Percentiles rank a stretch among this genome's conserved stretches.
These are phyloP conservation scores for Paralagenidium karlingii DNA, from an alignment of 352 stramenopile genomes.

Conservation along the genomic window DNA sequence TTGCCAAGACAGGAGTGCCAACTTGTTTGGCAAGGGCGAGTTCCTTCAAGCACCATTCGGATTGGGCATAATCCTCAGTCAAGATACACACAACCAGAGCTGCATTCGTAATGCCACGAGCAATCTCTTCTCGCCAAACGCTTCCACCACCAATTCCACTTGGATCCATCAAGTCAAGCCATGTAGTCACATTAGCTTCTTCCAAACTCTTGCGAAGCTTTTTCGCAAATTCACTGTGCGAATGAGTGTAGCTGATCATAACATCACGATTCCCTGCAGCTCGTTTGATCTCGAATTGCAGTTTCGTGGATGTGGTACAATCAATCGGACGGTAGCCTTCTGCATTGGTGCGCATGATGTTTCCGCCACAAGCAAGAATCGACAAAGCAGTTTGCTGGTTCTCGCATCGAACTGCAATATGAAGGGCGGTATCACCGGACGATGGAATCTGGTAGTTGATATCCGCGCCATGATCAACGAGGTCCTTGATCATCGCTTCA, in stretches of 20 bases:
- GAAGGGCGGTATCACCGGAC: constrained; percentile 57
- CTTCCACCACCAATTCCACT: constrained; percentile 71
- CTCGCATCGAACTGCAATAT: constrained; percentile 51
- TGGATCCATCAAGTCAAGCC: constrained; percentile 77
- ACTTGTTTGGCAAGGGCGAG: constrained; percentile 70
- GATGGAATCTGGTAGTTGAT: constrained; percentile 57
- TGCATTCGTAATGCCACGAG: constrained; percentile 61
- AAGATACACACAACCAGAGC: constrained; percentile 62
- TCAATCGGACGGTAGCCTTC: constrained; percentile 57
- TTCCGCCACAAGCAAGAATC: constrained; percentile 50
- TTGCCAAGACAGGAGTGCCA: constrained; percentile 56
- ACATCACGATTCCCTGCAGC: constrained; percentile 67
- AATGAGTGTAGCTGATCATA: constrained; percentile 84
- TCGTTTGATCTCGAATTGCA: constrained; percentile 73
- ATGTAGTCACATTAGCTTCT: constrained; percentile 69
- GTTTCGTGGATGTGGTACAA: constrained; percentile 60
- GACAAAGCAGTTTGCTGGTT: constrained; percentile 53
- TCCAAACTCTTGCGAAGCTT: constrained; percentile 61
- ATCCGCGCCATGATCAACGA: constrained; percentile 45
- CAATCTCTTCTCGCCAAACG: constrained; percentile 76
- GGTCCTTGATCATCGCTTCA: constrained; percentile 30
- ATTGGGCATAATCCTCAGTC: constrained; percentile 66
- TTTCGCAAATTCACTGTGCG: constrained; percentile 66
- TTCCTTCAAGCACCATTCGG: constrained; percentile 79
- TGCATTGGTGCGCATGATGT: constrained; percentile 64